Evolutionary conservation across 1,284 basidiomycete genomes (phyloP).

Genomic region (Puccinia horiana): DNA sequence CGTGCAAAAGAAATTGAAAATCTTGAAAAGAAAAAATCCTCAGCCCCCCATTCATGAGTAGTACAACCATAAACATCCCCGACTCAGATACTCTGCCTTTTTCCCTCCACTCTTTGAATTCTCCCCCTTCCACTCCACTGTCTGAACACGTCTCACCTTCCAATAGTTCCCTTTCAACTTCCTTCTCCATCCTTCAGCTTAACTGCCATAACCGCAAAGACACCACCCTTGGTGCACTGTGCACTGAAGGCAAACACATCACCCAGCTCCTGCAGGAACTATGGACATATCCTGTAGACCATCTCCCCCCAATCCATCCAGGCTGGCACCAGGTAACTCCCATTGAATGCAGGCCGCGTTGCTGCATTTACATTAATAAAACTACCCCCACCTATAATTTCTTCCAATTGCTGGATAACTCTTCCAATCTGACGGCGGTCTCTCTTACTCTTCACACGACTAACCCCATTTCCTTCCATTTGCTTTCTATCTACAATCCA

Average conservation of each 20-base stretch:
- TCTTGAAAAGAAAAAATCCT: not conserved
- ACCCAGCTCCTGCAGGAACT: slow-evolving; percentile 18
- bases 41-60: not conserved
- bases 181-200: not conserved
- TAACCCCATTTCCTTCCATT: not conserved
- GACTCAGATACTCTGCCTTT: too few species aligned
- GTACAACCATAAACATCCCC: not conserved
- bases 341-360: not conserved
- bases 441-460: not conserved
- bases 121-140: not conserved
- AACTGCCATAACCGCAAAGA: slow-evolving; percentile 8
- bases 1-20: not conserved
- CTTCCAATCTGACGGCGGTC: not conserved
- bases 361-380: slow-evolving; percentile 33
- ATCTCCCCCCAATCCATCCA: not conserved
- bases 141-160: not conserved
- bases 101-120: not conserved
- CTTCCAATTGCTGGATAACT: not conserved
- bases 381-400: not conserved
- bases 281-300: not conserved
- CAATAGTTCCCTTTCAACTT: not conserved
- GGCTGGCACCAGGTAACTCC: slow-evolving; percentile 1
- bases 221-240: not conserved
- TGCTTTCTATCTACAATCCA: slow-evolving; percentile 5
- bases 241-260: not conserved